Evolutionary conservation across 331 rosid genomes (phyloP).

Genomic region (Arachis monticola): DNA sequence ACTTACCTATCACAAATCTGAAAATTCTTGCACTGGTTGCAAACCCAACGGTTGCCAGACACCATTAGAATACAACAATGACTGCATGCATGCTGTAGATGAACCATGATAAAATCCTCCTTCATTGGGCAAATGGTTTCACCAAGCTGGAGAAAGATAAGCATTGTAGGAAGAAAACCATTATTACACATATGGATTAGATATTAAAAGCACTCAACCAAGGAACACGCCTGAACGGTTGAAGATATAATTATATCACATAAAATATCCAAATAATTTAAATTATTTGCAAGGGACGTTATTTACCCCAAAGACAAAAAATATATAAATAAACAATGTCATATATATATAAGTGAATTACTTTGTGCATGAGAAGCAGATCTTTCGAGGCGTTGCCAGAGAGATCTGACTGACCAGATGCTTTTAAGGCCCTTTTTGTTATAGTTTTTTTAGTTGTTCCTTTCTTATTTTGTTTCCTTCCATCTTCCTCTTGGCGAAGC

Average conservation of each 20-base stretch:
- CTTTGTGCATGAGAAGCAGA: conserved; percentile 60
- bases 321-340: neutral
- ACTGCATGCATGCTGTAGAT: conserved; percentile 83
- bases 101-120: conserved; percentile 99
- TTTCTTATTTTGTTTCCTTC: conserved; percentile 65
- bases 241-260: neutral
- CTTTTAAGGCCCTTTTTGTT: conserved; percentile 78
- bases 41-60: conserved; percentile 87
- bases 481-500: conserved; percentile 82
- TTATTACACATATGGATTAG: conserved; percentile 12
- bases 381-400: conserved; percentile 77
- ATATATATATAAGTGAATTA: conserved; percentile 31
- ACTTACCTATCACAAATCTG: conserved; percentile 93
- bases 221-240: conserved; percentile 1
- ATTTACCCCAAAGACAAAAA: conserved; percentile 12
- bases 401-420: conserved; percentile 77
- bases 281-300: conserved; percentile 27
- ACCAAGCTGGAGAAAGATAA: conserved; percentile 74
- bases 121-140: conserved; percentile 96
- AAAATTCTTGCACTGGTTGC: conserved; percentile 92
- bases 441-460: conserved; percentile 56
- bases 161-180: conserved; percentile 31
- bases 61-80: conserved; percentile 92
- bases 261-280: neutral
- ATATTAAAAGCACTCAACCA: neutral